These are phyloP conservation scores for Salix suchowensis DNA, from an alignment of 345 rosid genomes.

Conservation along the genomic window DNA sequence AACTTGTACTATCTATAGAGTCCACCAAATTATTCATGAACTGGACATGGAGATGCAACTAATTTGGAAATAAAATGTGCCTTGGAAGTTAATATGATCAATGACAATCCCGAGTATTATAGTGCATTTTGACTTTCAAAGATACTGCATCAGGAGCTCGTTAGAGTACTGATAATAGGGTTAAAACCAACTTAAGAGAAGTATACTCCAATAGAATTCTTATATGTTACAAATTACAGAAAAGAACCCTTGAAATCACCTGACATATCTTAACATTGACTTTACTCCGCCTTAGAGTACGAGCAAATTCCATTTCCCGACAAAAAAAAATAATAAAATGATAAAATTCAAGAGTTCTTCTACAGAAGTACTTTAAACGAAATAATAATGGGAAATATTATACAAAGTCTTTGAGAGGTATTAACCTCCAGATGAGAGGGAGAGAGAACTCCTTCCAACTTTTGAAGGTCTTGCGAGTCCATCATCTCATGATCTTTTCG, in stretches of 20 bases:
- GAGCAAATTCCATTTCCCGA: conserved; percentile 98
- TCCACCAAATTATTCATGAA: background rate
- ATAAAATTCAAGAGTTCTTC: background rate
- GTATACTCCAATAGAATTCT: background rate
- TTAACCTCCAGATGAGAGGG: conserved; percentile 91
- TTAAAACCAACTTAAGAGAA: conserved; percentile 12
- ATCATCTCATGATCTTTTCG: conserved; percentile 86
- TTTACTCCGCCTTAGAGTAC: conserved; percentile 76
- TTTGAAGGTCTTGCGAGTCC: conserved; percentile 87
- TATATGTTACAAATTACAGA: background rate
- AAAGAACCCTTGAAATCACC: conserved; percentile 37
- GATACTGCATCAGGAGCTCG: conserved; percentile 85
- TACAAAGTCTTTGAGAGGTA: background rate
- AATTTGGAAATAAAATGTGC: conserved; percentile 32
- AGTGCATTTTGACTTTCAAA: conserved; percentile 72
- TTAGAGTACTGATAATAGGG: conserved; percentile 69
- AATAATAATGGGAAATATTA: background rate
- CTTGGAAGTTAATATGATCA: conserved; percentile 86
- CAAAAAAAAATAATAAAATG: conserved; percentile 1
- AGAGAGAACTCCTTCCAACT: conserved; percentile 84
- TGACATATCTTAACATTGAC: conserved; percentile 85
- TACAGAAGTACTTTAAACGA: background rate
- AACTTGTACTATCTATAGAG: conserved; percentile 3
- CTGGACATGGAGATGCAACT: background rate
- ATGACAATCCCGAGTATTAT: conserved; percentile 84